Percentiles rank a stretch among this genome's conserved stretches.
Conservation (phyloP, 352 stramenopile genomes). For the Globisporangium camurandrum region DNA sequence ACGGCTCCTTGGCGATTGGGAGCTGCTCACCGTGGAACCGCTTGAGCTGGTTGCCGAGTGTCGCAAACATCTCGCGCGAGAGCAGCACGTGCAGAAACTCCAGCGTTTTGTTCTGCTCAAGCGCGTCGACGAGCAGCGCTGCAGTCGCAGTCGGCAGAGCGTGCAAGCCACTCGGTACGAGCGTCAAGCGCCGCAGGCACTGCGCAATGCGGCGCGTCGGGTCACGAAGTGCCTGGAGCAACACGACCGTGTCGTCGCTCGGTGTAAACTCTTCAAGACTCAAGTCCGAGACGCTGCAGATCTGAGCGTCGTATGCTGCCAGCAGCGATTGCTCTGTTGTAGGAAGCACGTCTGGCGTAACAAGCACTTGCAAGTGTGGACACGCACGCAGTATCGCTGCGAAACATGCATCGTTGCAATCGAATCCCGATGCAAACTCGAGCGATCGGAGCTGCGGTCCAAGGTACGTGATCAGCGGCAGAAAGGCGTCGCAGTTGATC, state of each 20-base stretch:
- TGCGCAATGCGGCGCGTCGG: background rate
- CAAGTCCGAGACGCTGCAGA: background rate
- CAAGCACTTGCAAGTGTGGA: background rate
- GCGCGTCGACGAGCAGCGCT: background rate
- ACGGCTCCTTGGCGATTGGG: background rate
- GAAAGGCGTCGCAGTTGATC: background rate
- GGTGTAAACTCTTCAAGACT: too few relatives aligned
- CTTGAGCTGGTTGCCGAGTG: background rate
- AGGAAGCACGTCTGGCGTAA: background rate
- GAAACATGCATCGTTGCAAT: background rate
- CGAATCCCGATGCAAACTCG: background rate
- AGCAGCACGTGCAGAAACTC: conserved; percentile 6
- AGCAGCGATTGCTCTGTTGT: background rate
- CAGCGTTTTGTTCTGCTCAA: conserved; percentile 3
- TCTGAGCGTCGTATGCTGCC: background rate
- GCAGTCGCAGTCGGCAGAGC: background rate
- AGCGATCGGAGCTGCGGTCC: conserved; percentile 4
- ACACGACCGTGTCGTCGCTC: background rate
- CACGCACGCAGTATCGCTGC: conserved; percentile 4
- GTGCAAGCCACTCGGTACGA: background rate
- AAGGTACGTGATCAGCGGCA: conserved; percentile 8
- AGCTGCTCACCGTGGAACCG: conserved; percentile 2
- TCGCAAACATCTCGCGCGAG: background rate
- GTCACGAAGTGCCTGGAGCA: background rate
- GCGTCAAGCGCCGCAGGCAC: background rate